Base-by-base conservation (phyloP, 805 yeast species). In the Lachancea fermentati region DNA sequence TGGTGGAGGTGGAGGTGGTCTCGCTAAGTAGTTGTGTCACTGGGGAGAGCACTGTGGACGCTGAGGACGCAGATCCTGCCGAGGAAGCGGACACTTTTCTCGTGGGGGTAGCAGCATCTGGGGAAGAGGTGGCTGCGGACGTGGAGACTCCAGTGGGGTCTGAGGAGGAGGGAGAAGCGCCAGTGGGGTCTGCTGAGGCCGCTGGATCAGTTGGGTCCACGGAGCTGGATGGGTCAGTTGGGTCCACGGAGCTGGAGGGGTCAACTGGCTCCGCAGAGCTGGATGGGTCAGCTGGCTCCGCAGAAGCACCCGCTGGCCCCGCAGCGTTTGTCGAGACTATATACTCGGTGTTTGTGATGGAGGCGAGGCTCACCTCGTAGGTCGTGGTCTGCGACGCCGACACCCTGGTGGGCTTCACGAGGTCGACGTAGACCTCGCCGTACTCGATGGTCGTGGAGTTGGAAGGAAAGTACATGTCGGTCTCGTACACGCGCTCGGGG, bases 1-100 rank as follows among this genome's bases (percentile, higher is more conserved):
- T 13, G 19, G 41, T 39, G 19, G 51, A 43, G 3, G 55, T 49
- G 12, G 54, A 38, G 4, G 57, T 50, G 7, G 52, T 45, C 13
- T 37, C 28, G 13, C 45, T 36, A 25, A 47, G 28, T 22, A 46
- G 30, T 9, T 35, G 31, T 6, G 30, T 30, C 9, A 15, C 41
- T 8, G 50, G 47, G 3, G 51, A 36, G 16, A 44, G 39, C 26
- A 43, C 32, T 30, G 28, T 30, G 18, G 43, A 19, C n/a, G 35
- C 30, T 5, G 41, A 28, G 14, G 32, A 32, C 0, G 15, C 16
- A 8, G 36, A 15, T 15, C 22, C 15, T 12, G 34, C 18, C 5
- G 25, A 4, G 26, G 26, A 22, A 7, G 26, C 26, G 7, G 26
- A 22, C 7, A 22, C 7, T 22, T 22, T 22, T 7, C 11, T 11